Conservation (phyloP, 2,329 filamentous ascomycete species). For the Fusarium circinatum region DNA sequence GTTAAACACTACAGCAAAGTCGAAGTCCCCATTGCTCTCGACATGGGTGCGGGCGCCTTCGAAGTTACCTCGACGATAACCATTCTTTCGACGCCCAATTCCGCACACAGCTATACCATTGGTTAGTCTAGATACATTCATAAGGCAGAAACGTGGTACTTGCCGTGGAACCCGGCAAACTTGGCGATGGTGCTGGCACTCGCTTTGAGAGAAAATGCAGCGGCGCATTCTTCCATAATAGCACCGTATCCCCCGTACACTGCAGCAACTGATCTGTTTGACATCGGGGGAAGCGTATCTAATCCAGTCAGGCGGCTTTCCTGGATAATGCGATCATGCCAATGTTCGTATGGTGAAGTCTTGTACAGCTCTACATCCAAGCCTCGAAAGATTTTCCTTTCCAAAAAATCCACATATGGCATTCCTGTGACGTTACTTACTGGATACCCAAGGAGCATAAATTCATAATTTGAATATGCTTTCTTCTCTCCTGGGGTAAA, state of each 20-base stretch:
- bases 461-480: conserved; percentile 31
- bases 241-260: conserved; percentile 25
- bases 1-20: conserved; percentile 30
- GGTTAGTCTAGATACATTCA: not conserved
- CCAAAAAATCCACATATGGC: conserved; percentile 27
- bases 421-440: conserved; percentile 22
- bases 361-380: conserved; percentile 25
- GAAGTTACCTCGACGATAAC: conserved; percentile 9
- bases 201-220: conserved; percentile 21
- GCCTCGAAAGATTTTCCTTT: conserved; percentile 17
- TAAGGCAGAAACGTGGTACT: not conserved
- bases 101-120: conserved; percentile 6
- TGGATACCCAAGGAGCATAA: conserved; percentile 23
- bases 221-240: conserved; percentile 34
- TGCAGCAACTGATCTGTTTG: not conserved
- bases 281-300: conserved; percentile 8
- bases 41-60: conserved; percentile 13
- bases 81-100: not conserved
- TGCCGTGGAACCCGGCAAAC: conserved; percentile 20
- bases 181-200: conserved; percentile 27
- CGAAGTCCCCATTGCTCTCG: not conserved
- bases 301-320: conserved; percentile 20
- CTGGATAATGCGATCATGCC: conserved; percentile 19
- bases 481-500: conserved; percentile 9
- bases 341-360: conserved; percentile 8